Evolutionary conservation across 2,329 filamentous ascomycete species (phyloP).

Genomic region (Trichoderma sp.): DNA sequence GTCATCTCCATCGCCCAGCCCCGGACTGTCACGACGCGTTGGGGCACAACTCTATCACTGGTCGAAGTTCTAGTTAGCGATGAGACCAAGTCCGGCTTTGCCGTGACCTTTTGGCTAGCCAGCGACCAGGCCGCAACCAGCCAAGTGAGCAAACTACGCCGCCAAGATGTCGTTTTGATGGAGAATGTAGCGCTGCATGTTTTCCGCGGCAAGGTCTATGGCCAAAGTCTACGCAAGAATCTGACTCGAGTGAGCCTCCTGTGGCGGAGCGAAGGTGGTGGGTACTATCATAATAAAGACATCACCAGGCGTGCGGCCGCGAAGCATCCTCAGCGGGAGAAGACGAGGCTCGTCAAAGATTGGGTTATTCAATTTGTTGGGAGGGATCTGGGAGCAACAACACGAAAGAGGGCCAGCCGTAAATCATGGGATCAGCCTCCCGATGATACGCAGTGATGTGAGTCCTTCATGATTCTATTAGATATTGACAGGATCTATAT

Average conservation of each 20-base stretch:
- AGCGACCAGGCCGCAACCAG: conserved; percentile 28
- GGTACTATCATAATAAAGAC: conserved; percentile 54
- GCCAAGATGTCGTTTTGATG: conserved; percentile 75
- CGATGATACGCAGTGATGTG: conserved; percentile 38
- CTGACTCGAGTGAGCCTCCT: conserved; percentile 69
- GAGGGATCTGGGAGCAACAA: conserved; percentile 27
- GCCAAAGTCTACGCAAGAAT: conserved; percentile 71
- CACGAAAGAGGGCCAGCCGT: conserved; percentile 18
- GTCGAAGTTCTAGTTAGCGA: conserved; percentile 80
- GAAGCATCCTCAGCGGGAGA: conserved; percentile 54
- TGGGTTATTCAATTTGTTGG: conserved; percentile 74
- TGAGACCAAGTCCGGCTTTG: conserved; percentile 77
- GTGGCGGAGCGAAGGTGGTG: conserved; percentile 49
- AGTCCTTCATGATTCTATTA: not conserved
- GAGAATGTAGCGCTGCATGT: conserved; percentile 74
- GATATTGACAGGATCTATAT: not conserved
- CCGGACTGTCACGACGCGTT: conserved; percentile 65
- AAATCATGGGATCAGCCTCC: conserved; percentile 41
- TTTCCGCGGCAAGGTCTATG: conserved; percentile 76
- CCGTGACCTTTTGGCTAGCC: conserved; percentile 78
- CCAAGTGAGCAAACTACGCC: conserved; percentile 48
- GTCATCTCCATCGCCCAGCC: conserved; percentile 69
- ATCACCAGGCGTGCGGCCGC: conserved; percentile 35
- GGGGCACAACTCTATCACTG: conserved; percentile 60
- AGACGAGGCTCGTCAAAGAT: conserved; percentile 64